These are phyloP conservation scores for Parastagonospora nodorum DNA, from an alignment of 2,329 filamentous ascomycete species.

Conservation along the genomic window DNA sequence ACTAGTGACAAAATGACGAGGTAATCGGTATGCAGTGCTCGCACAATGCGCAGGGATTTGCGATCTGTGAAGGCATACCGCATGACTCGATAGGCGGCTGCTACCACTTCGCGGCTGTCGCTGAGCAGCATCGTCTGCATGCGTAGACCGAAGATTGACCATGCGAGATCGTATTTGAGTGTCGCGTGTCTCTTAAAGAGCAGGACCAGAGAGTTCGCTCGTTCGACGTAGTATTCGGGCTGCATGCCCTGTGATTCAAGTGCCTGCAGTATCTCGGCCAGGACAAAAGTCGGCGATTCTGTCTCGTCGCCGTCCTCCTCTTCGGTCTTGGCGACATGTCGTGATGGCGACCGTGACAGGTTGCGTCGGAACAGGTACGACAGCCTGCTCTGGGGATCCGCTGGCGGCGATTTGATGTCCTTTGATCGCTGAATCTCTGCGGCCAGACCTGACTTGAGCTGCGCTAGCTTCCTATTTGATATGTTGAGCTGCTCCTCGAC, in stretches of 20 bases:
- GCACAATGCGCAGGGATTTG: slow-evolving; percentile 85
- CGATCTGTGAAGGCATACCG: slow-evolving; percentile 94
- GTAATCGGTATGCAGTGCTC: slow-evolving; percentile 86
- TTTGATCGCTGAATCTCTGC: slow-evolving; percentile 64
- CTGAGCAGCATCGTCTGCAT: slow-evolving; percentile 97
- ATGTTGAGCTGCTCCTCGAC: slow-evolving; percentile 85
- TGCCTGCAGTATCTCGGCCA: slow-evolving; percentile 88
- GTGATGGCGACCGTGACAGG: slow-evolving; percentile 58
- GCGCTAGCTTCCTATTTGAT: slow-evolving; percentile 74
- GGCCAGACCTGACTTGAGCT: slow-evolving; percentile 64
- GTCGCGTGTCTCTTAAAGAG: slow-evolving; percentile 93
- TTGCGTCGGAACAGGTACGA: slow-evolving; percentile 64
- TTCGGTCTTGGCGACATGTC: slow-evolving; percentile 56
- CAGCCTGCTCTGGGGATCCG: slow-evolving; percentile 56
- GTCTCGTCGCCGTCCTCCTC: slow-evolving; percentile 69
- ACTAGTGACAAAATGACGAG: slow-evolving; percentile 89
- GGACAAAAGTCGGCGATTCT: slow-evolving; percentile 89
- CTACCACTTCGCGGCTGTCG: slow-evolving; percentile 93
- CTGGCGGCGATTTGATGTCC: slow-evolving; percentile 55
- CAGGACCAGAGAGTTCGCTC: slow-evolving; percentile 90
- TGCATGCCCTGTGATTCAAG: slow-evolving; percentile 86
- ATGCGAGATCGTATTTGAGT: slow-evolving; percentile 94
- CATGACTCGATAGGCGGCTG: slow-evolving; percentile 90
- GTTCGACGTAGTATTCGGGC: slow-evolving; percentile 92
- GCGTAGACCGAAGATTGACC: slow-evolving; percentile 90